phyloP scores from a whole-genome alignment of 1,284 basidiomycete genomes.

The Rhodofomes roseus region DNA sequence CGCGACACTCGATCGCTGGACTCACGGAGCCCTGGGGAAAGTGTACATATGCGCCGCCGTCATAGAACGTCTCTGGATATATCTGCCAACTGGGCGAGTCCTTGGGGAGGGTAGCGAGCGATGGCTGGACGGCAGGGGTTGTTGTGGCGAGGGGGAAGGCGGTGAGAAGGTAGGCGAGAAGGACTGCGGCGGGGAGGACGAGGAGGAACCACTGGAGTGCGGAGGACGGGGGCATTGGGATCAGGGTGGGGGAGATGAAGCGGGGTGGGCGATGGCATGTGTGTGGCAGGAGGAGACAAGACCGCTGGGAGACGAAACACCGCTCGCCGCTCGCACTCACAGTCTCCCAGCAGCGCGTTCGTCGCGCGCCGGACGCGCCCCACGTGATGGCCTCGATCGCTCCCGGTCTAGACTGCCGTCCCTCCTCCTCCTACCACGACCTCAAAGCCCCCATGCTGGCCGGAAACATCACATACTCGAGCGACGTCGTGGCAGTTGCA shows the following conservation, averaged over 20 bases:
- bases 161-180: constrained; percentile 56
- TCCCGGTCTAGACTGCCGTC: not conserved
- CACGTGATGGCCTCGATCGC: not conserved
- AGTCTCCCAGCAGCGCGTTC: not conserved
- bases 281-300: not conserved
- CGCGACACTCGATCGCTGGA: constrained; percentile 5
- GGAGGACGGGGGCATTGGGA: not conserved
- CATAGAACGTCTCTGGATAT: constrained; percentile 66
- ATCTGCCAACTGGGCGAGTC: constrained; percentile 56
- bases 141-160: constrained; percentile 58
- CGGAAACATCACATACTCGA: too few relatives aligned
- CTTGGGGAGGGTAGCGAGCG: constrained; percentile 53
- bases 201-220: constrained; percentile 51
- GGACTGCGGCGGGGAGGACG: constrained; percentile 53
- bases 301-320: not conserved
- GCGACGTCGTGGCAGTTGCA: too few relatives aligned
- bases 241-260: not conserved
- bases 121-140: constrained; percentile 46
- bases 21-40: constrained; percentile 58
- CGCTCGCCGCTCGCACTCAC: not conserved
- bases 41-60: constrained; percentile 59
- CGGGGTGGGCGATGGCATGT: not conserved
- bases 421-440: not conserved
- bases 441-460: too few relatives aligned
- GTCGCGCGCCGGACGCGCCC: not conserved